These are phyloP conservation scores for Haberlea rhodopensis DNA, from an alignment of 257 asterid genomes.

Conservation along the genomic window DNA sequence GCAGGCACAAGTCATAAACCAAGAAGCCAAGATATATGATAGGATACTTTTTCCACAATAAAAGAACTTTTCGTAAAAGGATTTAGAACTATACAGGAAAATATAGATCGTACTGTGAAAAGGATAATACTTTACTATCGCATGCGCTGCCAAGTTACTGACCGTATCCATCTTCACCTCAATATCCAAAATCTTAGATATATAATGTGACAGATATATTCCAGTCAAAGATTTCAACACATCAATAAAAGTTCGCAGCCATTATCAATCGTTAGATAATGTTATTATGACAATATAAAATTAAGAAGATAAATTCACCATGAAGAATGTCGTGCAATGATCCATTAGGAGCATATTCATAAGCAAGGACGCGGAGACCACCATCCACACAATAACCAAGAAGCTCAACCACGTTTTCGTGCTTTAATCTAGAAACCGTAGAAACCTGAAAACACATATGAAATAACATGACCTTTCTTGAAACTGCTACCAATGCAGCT, in stretches of 20 bases:
- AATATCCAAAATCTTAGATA: not conserved
- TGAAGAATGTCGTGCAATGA: constrained; percentile 65
- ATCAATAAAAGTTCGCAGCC: not conserved
- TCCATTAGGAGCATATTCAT: constrained; percentile 55
- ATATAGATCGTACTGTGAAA: not conserved
- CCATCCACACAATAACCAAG: constrained; percentile 58
- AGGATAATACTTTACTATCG: not conserved
- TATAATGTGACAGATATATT: not conserved
- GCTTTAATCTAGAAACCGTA: constrained; percentile 44
- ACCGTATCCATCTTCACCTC: not conserved
- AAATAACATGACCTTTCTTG: not conserved
- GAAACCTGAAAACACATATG: constrained; percentile 42
- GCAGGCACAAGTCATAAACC: not conserved
- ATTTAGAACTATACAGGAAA: not conserved
- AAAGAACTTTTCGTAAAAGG: no score
- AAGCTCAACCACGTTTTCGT: constrained; percentile 49
- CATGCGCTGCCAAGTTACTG: no score
- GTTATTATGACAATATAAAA: not conserved
- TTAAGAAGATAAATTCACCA: constrained; percentile 30
- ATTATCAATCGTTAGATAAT: not conserved
- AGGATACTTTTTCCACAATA: not conserved
- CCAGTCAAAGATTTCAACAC: no score
- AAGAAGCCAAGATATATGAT: not conserved
- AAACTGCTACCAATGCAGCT: not conserved
- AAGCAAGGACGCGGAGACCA: constrained; percentile 45